phyloP scores from a whole-genome alignment of 352 stramenopile species.

The Phytophthora brassicae region DNA sequence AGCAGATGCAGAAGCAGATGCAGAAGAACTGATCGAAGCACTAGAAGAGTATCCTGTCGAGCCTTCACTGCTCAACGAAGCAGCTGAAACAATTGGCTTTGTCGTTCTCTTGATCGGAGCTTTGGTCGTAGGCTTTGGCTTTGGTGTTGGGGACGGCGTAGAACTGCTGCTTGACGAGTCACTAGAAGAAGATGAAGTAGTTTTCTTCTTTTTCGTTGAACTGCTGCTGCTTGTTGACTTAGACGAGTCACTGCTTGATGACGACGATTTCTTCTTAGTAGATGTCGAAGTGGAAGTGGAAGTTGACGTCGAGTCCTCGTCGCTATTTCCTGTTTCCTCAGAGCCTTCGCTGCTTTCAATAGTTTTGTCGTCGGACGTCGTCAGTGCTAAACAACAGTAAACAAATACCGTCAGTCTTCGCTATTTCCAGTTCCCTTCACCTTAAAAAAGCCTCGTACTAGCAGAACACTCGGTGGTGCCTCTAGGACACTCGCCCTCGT shows the following conservation, averaged over 20 bases:
- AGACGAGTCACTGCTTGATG: constrained; percentile 29
- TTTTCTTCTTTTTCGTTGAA: constrained; percentile 27
- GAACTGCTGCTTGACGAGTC: constrained; percentile 24
- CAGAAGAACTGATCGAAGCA: constrained; percentile 14
- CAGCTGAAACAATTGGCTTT: constrained; percentile 28
- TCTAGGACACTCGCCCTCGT: constrained; percentile 38
- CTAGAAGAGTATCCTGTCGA: constrained; percentile 18
- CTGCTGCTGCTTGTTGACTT: constrained; percentile 29
- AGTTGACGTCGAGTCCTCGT: constrained; percentile 19
- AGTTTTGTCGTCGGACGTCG: constrained; percentile 20
- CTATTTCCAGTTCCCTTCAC: background rate
- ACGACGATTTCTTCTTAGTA: constrained; percentile 32
- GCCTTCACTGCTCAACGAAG: constrained; percentile 26
- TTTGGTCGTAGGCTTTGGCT: constrained; percentile 27
- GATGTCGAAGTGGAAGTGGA: constrained; percentile 19
- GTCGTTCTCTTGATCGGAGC: constrained; percentile 30
- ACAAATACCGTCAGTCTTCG: constrained; percentile 7
- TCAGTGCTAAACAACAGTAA: constrained; percentile 23
- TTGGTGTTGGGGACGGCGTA: constrained; percentile 16
- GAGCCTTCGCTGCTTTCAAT: constrained; percentile 26
- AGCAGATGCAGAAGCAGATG: constrained; percentile 15
- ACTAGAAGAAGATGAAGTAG: constrained; percentile 20
- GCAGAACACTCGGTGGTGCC: constrained; percentile 42
- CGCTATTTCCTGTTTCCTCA: constrained; percentile 10
- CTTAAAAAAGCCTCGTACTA: constrained; percentile 18